Evolutionary conservation across 805 yeast genomes (phyloP).

Genomic region (Ascoidea tarda): DNA sequence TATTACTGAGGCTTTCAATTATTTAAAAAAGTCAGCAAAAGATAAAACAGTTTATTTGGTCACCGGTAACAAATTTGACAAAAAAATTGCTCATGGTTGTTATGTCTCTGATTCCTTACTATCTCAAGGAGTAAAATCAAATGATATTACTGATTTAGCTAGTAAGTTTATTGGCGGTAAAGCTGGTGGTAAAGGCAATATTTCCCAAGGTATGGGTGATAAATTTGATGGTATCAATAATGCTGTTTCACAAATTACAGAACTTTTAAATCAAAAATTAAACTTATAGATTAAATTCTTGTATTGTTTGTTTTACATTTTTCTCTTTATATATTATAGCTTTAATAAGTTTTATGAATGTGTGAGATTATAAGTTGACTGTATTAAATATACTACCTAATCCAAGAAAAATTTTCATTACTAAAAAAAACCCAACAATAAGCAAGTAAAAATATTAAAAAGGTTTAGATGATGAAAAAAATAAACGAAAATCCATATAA

Average conservation of each 20-base stretch:
- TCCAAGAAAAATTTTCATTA: no score
- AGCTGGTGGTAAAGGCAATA: conserved; percentile 96
- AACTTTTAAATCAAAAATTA: conserved; percentile 46
- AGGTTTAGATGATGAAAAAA: no score
- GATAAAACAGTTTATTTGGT: conserved; percentile 67
- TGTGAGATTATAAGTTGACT: no score
- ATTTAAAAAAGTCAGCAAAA: conserved; percentile 62
- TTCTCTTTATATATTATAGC: no score
- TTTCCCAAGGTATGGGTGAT: conserved; percentile 95
- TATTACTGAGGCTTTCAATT: conserved; percentile 81
- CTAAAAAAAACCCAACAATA: no score
- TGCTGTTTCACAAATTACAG: conserved; percentile 62
- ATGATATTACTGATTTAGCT: conserved; percentile 61
- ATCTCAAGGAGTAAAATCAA: conserved; percentile 57
- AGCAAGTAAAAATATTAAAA: no score
- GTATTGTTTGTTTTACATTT: no score
- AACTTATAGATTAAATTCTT: not conserved
- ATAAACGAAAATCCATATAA: no score
- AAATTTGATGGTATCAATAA: conserved; percentile 51
- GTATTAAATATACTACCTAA: no score
- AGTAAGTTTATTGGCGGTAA: conserved; percentile 79
- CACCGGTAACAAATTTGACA: conserved; percentile 46
- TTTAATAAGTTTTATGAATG: no score
- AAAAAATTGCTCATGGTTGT: conserved; percentile 92
- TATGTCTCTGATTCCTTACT: conserved; percentile 64